Evolutionary conservation across 2,329 filamentous ascomycete genomes (phyloP), one percentile per base, ranked within the genome.

Genomic region (Arthroderma sp.): DNA sequence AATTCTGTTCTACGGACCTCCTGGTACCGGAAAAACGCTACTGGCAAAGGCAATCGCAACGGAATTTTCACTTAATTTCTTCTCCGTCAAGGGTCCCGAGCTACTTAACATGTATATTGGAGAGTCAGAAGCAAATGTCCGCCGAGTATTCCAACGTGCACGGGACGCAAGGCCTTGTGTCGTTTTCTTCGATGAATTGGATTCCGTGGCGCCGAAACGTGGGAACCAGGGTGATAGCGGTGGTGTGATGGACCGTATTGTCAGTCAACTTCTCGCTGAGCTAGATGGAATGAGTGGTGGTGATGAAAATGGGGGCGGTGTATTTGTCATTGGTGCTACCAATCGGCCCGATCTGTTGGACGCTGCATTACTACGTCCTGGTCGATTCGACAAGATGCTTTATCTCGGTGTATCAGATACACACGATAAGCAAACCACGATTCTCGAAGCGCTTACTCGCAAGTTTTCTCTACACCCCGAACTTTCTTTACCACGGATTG

Each of bases 101-200:
- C 75, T 98, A 59, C 80, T 98, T 56, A 95, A 87, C 66, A 98
- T 98, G 91, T 98, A 91, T 89, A 96, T 98, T 62, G 91, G 91
- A 80, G 91, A 98, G 72, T 98, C 91, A 45, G 93, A 98, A 72
- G 94, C 86, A 78, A 98, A 98, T 72, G 96, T 98, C 54, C 85
- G 91, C 63, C 91, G 96, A 65, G 96, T 98, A 58, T 98, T 98
- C 67, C 91, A 98, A 78, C 98, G 96, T 79, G 91, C 91, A 54
- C 85, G 91, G 62, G 93, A 91, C 52, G 91, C 93, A 49, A 89
- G 91, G 57, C 91, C 91, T 69, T 98, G 93, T 60, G 85, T 98
- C 50, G 91, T 98, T 57, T 98, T 98, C 81, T 78, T 98, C 53
- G 91, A 98, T 57, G 91, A 98, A 73, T 70, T 98, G 67, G 91